phyloP scores from a whole-genome alignment of 129 eudicot genomes.

The Dittrichia graveolens region DNA sequence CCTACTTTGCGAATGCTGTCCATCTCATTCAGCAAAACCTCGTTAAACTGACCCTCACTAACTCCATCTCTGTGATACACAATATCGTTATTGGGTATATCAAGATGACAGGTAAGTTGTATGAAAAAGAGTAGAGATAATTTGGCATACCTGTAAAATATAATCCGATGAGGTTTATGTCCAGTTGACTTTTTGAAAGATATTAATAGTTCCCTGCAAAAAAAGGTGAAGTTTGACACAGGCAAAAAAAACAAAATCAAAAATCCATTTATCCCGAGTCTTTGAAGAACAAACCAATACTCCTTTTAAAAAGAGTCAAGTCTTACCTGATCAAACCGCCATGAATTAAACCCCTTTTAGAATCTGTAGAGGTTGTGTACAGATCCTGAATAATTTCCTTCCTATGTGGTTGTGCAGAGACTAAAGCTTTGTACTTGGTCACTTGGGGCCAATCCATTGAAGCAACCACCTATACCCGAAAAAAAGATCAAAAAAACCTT shows the following conservation, averaged over 20 bases:
- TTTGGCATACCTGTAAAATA: slow-evolving; percentile 57
- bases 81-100: not conserved
- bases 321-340: slow-evolving; percentile 72
- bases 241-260: not conserved
- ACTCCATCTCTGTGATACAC: slow-evolving; percentile 76
- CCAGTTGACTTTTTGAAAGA: slow-evolving; percentile 41
- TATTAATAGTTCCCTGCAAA: slow-evolving; percentile 57
- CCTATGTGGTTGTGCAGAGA: slow-evolving; percentile 74
- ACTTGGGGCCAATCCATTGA: slow-evolving; percentile 94
- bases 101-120: not conserved
- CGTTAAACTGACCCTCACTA: slow-evolving; percentile 76
- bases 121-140: too few relatives aligned
- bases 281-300: not conserved
- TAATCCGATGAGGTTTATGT: slow-evolving; percentile 54
- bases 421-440: slow-evolving; percentile 60
- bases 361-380: slow-evolving; percentile 33
- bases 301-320: not conserved
- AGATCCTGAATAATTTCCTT: slow-evolving; percentile 74
- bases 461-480: slow-evolving; percentile 70
- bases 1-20: slow-evolving; percentile 67
- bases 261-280: not conserved
- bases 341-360: slow-evolving; percentile 43
- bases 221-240: not conserved
- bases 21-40: slow-evolving; percentile 66
- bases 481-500: not conserved